Base-by-base conservation (phyloP, 1,139 yeast species). In the Pichia norvegensis region DNA sequence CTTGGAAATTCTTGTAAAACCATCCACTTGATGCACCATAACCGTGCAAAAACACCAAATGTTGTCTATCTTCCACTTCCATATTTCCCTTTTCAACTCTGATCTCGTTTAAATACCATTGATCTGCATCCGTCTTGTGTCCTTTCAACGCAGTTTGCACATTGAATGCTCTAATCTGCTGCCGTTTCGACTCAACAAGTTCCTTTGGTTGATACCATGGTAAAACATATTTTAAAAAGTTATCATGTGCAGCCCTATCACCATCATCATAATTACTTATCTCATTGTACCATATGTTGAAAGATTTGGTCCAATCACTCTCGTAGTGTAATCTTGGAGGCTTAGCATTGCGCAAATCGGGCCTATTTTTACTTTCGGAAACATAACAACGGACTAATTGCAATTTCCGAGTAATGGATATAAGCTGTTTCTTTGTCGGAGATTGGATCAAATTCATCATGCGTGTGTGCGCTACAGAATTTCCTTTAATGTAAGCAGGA, bases 21-120 rank as follows among this genome's bases (percentile, higher is more conserved):
- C 92, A 84, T 21, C 94, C 92, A 16, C 84, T 71, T 0, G 95
- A 83, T 0, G 97, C 95, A 0, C 95, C 96, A 63, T 86, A 88
- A 0, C 98, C 98, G 61, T 92, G 98, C 16, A 92, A 59, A 56
- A 92, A 70, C 4, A 88, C 87, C 22, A 83, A 56, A 52, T 76
- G 76, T 17, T 61, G 63, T 1, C 60, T 54, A 1, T 27, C 29
- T 2, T 36, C 42, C 4, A 31, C 36, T 4, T 19, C 27, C 13
- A 53, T 33, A 53, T 61, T 41, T 52, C 60, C 43, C 25, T 46
- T 46, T 33, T 50, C 57, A 33, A 52, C 43, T 27, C 57, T 39
- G 17, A 58, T 42, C 29, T 59, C 62, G 43, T 56, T 57, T 17
- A 58, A n/a, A 33, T 43, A 46, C 53, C 53, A 50, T 38, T 51